Conservation (phyloP, 805 yeast species). For the Candida alai region DNA sequence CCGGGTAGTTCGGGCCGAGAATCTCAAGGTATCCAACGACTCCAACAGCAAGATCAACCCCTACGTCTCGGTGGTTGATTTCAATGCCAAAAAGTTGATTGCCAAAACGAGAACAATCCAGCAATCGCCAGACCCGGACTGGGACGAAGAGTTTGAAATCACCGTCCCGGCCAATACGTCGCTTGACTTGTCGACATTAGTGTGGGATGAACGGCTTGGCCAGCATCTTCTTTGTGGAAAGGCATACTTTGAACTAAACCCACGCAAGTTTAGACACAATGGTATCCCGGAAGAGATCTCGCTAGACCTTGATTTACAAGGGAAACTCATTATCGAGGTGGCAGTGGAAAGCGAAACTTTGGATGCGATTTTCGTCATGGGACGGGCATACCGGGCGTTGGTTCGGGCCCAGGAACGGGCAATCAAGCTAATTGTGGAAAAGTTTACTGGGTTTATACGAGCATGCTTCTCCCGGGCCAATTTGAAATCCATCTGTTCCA, state of each 20-base stretch:
- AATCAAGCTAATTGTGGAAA: conserved; percentile 65
- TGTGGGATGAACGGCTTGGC: conserved; percentile 64
- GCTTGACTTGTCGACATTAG: conserved; percentile 51
- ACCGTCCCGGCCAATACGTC: conserved; percentile 37
- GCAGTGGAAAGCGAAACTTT: conserved; percentile 75
- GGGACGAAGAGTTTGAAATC: conserved; percentile 84
- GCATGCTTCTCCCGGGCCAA: conserved; percentile 55
- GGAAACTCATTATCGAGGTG: conserved; percentile 60
- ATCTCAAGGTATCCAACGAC: conserved; percentile 28
- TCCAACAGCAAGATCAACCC: conserved; percentile 45
- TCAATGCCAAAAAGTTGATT: conserved; percentile 48
- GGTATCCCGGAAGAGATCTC: conserved; percentile 61
- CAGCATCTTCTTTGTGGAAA: conserved; percentile 67
- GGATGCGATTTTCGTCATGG: conserved; percentile 79
- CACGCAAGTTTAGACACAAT: conserved; percentile 58
- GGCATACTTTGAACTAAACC: conserved; percentile 56
- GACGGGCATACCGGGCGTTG: conserved; percentile 66
- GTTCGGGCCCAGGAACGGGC: conserved; percentile 63
- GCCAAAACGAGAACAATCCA: conserved; percentile 67
- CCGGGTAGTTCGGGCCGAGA: conserved; percentile 60
- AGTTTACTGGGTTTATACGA: conserved; percentile 62
- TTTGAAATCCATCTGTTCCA: conserved; percentile 53
- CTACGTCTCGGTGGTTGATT: conserved; percentile 61
- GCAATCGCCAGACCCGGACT: conserved; percentile 65
- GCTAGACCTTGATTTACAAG: conserved; percentile 63